Evolutionary conservation across 495 filamentous ascomycete genomes (phyloP).

Genomic region (Filosporella fistucella): DNA sequence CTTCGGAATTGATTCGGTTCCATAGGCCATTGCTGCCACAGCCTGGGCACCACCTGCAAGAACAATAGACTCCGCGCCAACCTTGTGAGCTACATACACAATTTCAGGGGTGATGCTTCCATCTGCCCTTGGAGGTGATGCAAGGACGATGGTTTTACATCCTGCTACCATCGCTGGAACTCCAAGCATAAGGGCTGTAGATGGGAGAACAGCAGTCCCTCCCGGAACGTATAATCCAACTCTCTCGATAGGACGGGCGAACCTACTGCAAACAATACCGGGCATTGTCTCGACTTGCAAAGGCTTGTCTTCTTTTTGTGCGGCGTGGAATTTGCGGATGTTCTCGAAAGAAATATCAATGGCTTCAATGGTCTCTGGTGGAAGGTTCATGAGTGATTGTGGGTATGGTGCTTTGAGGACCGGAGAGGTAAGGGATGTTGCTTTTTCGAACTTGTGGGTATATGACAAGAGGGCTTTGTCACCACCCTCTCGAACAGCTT

Average conservation of each 20-base stretch:
- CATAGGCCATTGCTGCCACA: constrained; percentile 84
- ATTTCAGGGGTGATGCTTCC: constrained; percentile 93
- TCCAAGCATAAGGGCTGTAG: constrained; percentile 95
- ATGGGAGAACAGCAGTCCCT: constrained; percentile 91
- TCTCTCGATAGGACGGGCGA: constrained; percentile 85
- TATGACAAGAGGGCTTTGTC: constrained; percentile 86
- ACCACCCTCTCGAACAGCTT: constrained; percentile 72
- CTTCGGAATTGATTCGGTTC: constrained; percentile 80
- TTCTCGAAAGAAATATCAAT: constrained; percentile 92
- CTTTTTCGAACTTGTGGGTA: constrained; percentile 96
- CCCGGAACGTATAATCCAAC: constrained; percentile 95
- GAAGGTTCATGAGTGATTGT: constrained; percentile 74
- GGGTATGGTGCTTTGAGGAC: constrained; percentile 88
- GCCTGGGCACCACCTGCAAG: constrained; percentile 94
- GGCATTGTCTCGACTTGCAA: constrained; percentile 94
- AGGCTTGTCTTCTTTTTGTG: constrained; percentile 75
- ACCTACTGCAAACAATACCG: constrained; percentile 89
- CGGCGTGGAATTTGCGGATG: constrained; percentile 88
- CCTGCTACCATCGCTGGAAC: constrained; percentile 96
- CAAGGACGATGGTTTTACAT: constrained; percentile 92
- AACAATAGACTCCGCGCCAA: constrained; percentile 91
- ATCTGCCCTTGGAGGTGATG: constrained; percentile 85
- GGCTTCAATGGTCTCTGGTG: constrained; percentile 77
- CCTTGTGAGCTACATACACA: constrained; percentile 96
- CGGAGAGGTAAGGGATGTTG: constrained; percentile 80